Base-by-base conservation (phyloP, 2,329 filamentous ascomycete species). In the Didymella lethalis region DNA sequence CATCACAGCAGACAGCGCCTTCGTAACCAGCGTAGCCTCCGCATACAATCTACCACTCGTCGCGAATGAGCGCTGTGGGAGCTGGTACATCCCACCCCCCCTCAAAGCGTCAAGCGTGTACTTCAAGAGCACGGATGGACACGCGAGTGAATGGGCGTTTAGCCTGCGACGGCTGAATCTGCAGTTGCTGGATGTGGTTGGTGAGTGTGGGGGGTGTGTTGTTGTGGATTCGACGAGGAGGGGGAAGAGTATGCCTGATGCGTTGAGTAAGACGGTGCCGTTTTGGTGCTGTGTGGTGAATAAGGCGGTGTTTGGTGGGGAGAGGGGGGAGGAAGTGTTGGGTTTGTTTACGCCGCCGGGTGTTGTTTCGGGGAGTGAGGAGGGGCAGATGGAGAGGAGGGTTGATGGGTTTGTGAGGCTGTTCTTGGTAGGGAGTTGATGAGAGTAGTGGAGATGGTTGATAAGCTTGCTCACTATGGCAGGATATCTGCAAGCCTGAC, bases 51-150 rank as follows among this genome's bases (percentile, higher is more conserved):
- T 94, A 1, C 92, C 93, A 0, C 81, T 98, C 1, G 82, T 98
- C 14, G 93, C 94, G 29, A 99, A 99, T 73, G 93, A 98, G 81
- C 86, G 95, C 59, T 98, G 95, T 75, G 95, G 95, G 0, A 94
- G 91, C 77, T 99, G 95, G 95, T 98, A 98, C 75, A 90, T 98
- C 26, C 78, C 80, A 2, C 89, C 89, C 0, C 76, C 76, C 7
- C 71, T 71, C 26, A 95, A 94, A 77, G 79, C 74, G 1, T 90
- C 86, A 31, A 93, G 90, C 64, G 91, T 90, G 31, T 99, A 98
- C 78, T 99, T 98, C 80, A 99, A 99, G 83, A 96, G 92, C 78
- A 99, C 95, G 2, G 95, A 99, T 79, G 95, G 95, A 0, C 95
- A 99, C 76, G 88, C 88, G 51, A 89, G 91, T 8, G 88, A 96